Percentiles rank a stretch among this genome's conserved stretches.
Conservation (phyloP, 805 yeast genomes). For the Cephaloascus albidus region DNA sequence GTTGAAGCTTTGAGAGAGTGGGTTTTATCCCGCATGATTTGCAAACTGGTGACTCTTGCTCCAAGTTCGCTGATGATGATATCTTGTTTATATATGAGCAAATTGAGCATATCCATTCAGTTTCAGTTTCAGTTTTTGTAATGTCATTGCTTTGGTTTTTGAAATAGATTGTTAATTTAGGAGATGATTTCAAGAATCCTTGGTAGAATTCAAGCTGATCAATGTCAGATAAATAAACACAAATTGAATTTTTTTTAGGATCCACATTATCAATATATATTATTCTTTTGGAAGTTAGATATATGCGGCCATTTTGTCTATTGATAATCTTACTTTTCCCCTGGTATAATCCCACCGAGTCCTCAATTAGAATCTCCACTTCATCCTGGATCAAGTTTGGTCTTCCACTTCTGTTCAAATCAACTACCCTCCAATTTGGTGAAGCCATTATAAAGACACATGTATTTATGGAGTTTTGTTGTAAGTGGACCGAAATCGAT, state of each 20-base stretch:
- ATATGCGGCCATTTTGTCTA: constrained; percentile 69
- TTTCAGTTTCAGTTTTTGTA: constrained; percentile 1
- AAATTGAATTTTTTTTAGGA: constrained; percentile 34
- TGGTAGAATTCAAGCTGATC: constrained; percentile 25
- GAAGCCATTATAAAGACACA: neutral
- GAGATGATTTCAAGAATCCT: constrained; percentile 68
- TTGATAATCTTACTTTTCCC: constrained; percentile 56
- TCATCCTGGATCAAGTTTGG: constrained; percentile 18
- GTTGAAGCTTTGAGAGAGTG: neutral
- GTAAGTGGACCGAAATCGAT: no score
- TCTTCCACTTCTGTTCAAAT: neutral
- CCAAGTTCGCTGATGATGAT: neutral
- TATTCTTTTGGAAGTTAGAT: constrained; percentile 65
- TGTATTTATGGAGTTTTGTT: no score
- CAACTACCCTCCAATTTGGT: neutral
- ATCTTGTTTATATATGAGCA: constrained; percentile 43
- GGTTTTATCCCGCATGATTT: constrained; percentile 28
- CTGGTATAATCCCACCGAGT: constrained; percentile 67
- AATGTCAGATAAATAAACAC: constrained; percentile 34
- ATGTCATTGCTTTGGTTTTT: constrained; percentile 4
- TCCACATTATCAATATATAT: constrained; percentile 56
- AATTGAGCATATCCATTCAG: constrained; percentile 80
- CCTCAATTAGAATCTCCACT: constrained; percentile 40
- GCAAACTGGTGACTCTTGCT: constrained; percentile 13
- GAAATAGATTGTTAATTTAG: constrained; percentile 52